These are phyloP conservation scores for Neurospora tetraspora DNA, from an alignment of 495 filamentous ascomycete species.

Conservation along the genomic window DNA sequence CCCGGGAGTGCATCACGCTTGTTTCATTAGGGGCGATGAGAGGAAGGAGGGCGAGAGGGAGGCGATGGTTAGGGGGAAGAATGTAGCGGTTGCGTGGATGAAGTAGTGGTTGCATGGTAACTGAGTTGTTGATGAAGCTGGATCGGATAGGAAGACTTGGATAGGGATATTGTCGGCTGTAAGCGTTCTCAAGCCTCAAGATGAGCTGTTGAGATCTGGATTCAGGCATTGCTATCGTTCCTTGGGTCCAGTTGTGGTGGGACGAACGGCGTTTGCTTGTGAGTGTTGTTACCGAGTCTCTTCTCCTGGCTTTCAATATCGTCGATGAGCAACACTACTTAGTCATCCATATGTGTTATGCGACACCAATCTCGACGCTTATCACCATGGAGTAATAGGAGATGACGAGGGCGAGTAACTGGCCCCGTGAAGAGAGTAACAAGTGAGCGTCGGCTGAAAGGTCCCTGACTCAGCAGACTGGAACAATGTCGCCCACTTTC, in stretches of 20 bases:
- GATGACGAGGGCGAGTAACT: neutral
- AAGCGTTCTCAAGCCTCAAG: neutral
- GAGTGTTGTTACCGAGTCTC: neutral
- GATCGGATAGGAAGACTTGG: neutral
- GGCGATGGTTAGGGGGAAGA: constrained; percentile 39
- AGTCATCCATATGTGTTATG: neutral
- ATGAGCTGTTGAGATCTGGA: neutral
- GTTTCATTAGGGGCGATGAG: constrained; percentile 35
- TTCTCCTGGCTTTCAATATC: neutral
- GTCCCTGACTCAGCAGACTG: neutral
- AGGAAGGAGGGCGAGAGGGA: constrained; percentile 30
- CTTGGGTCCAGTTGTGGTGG: neutral
- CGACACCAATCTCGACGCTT: neutral
- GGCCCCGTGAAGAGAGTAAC: neutral
- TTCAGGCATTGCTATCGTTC: neutral
- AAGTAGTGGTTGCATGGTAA: constrained; percentile 21
- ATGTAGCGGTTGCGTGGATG: constrained; percentile 34
- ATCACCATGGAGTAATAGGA: neutral
- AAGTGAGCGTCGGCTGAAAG: neutral
- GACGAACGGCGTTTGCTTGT: neutral
- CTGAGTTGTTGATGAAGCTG: neutral
- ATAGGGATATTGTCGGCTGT: neutral
- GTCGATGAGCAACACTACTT: neutral
- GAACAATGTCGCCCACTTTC: neutral
- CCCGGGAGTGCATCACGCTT: constrained; percentile 43